Evolutionary conservation across 768 basidiomycete genomes (phyloP).

Genomic region (Agaricus subrufescens): DNA sequence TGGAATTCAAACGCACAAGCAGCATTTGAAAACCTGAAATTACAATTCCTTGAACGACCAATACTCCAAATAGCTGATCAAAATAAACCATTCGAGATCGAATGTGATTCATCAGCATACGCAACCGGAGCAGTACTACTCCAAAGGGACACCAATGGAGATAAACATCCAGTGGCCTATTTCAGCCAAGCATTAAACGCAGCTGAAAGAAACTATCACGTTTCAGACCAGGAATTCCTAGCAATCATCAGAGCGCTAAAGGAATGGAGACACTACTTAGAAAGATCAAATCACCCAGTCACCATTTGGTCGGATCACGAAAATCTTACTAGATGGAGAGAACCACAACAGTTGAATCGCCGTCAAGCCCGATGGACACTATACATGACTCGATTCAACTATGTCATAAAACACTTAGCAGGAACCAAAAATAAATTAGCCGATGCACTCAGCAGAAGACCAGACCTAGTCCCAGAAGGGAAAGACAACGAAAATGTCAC

Average conservation of each 20-base stretch:
- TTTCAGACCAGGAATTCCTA: neutral
- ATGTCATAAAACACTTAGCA: too few relatives aligned
- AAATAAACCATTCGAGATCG: slow-evolving; percentile 4
- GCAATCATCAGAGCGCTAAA: neutral
- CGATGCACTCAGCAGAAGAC: too few relatives aligned
- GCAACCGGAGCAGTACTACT: too few relatives aligned
- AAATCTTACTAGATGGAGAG: neutral
- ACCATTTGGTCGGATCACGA: too few relatives aligned
- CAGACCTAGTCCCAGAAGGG: too few relatives aligned
- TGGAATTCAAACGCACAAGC: neutral
- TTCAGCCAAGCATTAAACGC: too few relatives aligned
- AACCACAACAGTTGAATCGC: neutral
- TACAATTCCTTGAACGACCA: neutral
- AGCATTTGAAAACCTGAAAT: slow-evolving; percentile 20
- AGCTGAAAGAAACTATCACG: too few relatives aligned
- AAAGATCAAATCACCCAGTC: neutral
- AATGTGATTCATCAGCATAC: neutral
- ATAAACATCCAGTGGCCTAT: too few relatives aligned
- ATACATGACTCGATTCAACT: too few relatives aligned
- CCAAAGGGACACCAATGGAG: too few relatives aligned
- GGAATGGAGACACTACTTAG: neutral
- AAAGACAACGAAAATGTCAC: too few relatives aligned
- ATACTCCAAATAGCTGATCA: neutral
- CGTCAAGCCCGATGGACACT: neutral
- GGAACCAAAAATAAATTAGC: neutral